Percentiles rank a stretch among this genome's conserved stretches.
phyloP scores from a whole-genome alignment of 2,329 filamentous ascomycete species.

The Calonectria multiphialidica region DNA sequence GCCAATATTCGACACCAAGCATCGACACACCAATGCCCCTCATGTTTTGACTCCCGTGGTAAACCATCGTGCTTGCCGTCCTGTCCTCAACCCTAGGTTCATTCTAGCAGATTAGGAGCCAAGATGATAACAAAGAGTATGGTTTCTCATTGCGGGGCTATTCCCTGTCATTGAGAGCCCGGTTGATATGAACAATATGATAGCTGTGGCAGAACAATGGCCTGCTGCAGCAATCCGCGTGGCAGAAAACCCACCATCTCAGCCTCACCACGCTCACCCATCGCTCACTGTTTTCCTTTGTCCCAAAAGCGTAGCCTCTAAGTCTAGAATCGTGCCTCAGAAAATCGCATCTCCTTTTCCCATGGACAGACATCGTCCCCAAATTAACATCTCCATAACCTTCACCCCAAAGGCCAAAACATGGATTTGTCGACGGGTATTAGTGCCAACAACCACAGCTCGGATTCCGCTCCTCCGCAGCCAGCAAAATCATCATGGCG shows the following conservation, averaged over 20 bases:
- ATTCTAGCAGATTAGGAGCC: neutral
- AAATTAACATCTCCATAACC: neutral
- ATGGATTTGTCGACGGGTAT: constrained; percentile 23
- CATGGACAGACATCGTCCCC: neutral
- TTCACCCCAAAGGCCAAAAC: neutral
- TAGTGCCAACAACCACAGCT: neutral
- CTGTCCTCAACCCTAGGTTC: neutral
- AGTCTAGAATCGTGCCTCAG: neutral
- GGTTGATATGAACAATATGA: neutral
- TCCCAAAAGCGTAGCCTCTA: neutral
- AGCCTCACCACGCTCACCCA: neutral
- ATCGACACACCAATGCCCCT: too few species aligned
- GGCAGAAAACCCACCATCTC: neutral
- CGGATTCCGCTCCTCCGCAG: neutral
- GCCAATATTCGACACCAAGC: too few species aligned
- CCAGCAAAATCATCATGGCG: constrained; percentile 46
- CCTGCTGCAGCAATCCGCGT: neutral
- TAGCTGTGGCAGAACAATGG: constrained; percentile 8
- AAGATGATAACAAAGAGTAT: neutral
- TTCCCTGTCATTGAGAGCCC: neutral
- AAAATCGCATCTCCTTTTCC: neutral
- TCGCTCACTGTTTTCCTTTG: constrained; percentile 40
- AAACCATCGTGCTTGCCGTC: neutral
- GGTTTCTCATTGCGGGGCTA: neutral
- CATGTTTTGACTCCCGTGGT: too few species aligned